Base-by-base conservation (phyloP, 805 yeast genomes). In the Sugiyamaella lignohabitans region DNA sequence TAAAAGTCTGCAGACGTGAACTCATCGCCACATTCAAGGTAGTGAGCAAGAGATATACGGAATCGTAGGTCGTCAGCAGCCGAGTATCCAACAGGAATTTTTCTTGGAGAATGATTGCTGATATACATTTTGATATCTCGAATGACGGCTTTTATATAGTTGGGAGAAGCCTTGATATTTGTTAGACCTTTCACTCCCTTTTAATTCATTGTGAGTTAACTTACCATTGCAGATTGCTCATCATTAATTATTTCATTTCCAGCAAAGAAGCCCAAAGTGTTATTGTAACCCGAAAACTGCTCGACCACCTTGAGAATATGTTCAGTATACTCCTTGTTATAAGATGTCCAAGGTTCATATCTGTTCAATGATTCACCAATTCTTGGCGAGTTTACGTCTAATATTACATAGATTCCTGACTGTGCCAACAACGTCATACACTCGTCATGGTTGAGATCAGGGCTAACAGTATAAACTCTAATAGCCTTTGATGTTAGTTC, bases 241-340 rank as follows among this genome's bases (percentile, higher is more conserved):
- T 89, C 97, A 63, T 91, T 89, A 43, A 91, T 70, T 43, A 91
- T 73, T 63, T 91, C 98, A 68, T 93, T 93, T 50, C 98, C 98
- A 22, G 98, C 98, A 67, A 91, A 89, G 74, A 87, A 89, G 2
- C 97, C 97, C 46, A 91, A 71, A 0, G 97, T 88, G 64, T 91
- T 91, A 66, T 88, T 86, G 66, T 86, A 91, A 17, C 76, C 72
- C 3, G 94, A 72, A 61, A 91, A 91, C 53, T 84, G 87, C 46
- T 87, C 84, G 14, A 87, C 80, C 5, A 87, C 84, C 59, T 75
- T 77, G 63, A 85, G 85, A 3, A 88, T 78, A 60, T 87, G 95
- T 39, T 75, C 76, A 54, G 87, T 61, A 64, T 91, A 91, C 1
- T 68, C 73, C 6, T 69, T 72, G 52, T 76, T 86, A 62, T 89